Evolutionary conservation across 768 basidiomycete species (phyloP), one percentile per base, ranked within the genome.

Genomic region (Mycena metata): DNA sequence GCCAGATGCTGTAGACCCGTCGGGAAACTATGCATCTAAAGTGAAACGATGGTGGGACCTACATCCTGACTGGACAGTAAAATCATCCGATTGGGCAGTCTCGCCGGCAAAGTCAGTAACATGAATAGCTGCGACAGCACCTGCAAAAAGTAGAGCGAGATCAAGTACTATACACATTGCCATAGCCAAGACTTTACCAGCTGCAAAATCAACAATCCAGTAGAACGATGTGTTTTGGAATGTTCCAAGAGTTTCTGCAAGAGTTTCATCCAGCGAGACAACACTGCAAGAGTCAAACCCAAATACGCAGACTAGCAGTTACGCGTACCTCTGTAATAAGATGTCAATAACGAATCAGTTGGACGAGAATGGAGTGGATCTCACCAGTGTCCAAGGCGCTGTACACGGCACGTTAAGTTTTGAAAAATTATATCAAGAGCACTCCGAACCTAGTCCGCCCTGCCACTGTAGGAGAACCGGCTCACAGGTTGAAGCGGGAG

Each of bases 381-480:
- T 23, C 43, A 67, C 66, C 51, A 67, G 17, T 7, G 51, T 67
- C 66, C 59, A 60, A 1, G 66, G 66, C 21, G 42, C 66, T 67
- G 36, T 30, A 30, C 33, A 30, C 9, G 9, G 43, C 23, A 36
- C 21, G 15, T 47, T 19, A 24, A 33, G 19, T 30, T 8, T 16
- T 11, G 35, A 15, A 30, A 21, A 10, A 5, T 15, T 0, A 33
- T 23, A 9, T 23, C 24, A 24, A 49, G 24, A 5, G 30, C 15
- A 45, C 59, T 67, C 52, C 30, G 30, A 30, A 67, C 66, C 13
- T 35, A 46, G n/a, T 17, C 59, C 66, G 36, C 52, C 66, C 49
- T 67, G 66, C 66, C 66, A 67, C 39, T 67, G 58, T 7, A 67
- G 43, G 21, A 67, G 58, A 60, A 67, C 23, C 52, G 66, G 66